phyloP scores from a whole-genome alignment of 1,284 basidiomycete genomes.

The Austroboletus niveus region DNA sequence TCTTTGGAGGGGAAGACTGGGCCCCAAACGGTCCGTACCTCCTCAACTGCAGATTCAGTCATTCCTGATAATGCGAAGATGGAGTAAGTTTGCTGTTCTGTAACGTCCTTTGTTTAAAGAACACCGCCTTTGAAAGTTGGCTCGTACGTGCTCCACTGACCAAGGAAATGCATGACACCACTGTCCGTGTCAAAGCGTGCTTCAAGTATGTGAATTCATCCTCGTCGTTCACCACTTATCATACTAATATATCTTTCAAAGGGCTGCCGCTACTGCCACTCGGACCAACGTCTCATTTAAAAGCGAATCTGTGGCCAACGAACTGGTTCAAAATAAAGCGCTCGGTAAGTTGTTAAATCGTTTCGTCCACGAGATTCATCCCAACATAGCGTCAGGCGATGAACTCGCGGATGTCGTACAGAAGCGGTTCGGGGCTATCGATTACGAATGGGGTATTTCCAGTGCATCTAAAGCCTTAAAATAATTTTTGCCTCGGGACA shows the following conservation, averaged over 20 bases:
- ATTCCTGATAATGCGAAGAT: conserved; percentile 78
- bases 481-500: too few relatives aligned
- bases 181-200: conserved; percentile 62
- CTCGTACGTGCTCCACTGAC: conserved; percentile 68
- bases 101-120: not conserved
- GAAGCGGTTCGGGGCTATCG: conserved; percentile 52
- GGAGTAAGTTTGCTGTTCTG: conserved; percentile 35
- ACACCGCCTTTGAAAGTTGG: conserved; percentile 41
- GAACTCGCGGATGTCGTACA: conserved; percentile 56
- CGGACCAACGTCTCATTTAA: conserved; percentile 60
- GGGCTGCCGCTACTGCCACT: conserved; percentile 48
- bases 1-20: conserved; percentile 63
- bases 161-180: conserved; percentile 54
- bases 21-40: conserved; percentile 53
- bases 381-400: conserved; percentile 37
- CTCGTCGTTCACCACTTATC: not conserved
- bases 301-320: conserved; percentile 43
- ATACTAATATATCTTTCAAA: conserved; percentile 3
- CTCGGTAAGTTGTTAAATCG: conserved; percentile 42
- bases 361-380: not conserved
- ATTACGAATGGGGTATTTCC: conserved; percentile 53
- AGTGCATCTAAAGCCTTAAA: conserved; percentile 48
- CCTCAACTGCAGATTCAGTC: conserved; percentile 41
- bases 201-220: conserved; percentile 55
- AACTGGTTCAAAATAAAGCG: conserved; percentile 62